Conservation (phyloP, 805 yeast genomes). For the Kazachstania africana region DNA sequence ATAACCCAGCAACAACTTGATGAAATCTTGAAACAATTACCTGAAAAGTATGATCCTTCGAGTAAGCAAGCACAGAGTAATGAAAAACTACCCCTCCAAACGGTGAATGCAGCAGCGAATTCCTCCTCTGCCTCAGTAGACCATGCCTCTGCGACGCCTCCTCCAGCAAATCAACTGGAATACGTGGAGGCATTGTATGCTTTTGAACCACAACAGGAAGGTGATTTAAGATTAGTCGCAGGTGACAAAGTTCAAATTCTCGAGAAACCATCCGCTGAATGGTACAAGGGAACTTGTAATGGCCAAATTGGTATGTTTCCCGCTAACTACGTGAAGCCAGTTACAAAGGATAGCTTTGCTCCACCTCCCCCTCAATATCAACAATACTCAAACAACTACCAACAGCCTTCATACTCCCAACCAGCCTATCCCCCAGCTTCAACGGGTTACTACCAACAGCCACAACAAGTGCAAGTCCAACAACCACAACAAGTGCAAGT, state of each 20-base stretch:
- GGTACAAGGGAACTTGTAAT: conserved; percentile 77
- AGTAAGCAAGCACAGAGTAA: conserved; percentile 17
- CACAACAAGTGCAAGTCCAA: conserved; percentile 28
- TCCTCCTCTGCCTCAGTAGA: conserved; percentile 1
- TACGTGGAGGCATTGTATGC: conserved; percentile 62
- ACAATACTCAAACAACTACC: conserved; percentile 2
- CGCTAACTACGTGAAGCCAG: conserved; percentile 58
- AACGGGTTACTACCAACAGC: conserved; percentile 12
- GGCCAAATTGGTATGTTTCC: conserved; percentile 77
- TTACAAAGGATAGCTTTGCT: conserved; percentile 13
- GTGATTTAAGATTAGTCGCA: conserved; percentile 50
- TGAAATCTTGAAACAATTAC: conserved; percentile 40
- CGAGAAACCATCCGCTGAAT: conserved; percentile 69
- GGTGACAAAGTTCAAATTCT: conserved; percentile 64
- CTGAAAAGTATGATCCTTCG: conserved; percentile 42
- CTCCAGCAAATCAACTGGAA: too few species aligned
- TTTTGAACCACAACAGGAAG: conserved; percentile 61
- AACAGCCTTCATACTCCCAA: not conserved
- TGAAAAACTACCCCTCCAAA: too few species aligned
- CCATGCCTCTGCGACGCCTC: too few species aligned
- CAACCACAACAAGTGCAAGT: conserved; percentile 17
- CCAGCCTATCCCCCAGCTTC: conserved; percentile 4
- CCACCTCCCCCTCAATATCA: conserved; percentile 13
- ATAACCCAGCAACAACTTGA: conserved; percentile 45
- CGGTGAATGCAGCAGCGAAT: not conserved